These are phyloP conservation scores for Kokia cookei DNA, from an alignment of 441 rosid genomes.

Conservation along the genomic window DNA sequence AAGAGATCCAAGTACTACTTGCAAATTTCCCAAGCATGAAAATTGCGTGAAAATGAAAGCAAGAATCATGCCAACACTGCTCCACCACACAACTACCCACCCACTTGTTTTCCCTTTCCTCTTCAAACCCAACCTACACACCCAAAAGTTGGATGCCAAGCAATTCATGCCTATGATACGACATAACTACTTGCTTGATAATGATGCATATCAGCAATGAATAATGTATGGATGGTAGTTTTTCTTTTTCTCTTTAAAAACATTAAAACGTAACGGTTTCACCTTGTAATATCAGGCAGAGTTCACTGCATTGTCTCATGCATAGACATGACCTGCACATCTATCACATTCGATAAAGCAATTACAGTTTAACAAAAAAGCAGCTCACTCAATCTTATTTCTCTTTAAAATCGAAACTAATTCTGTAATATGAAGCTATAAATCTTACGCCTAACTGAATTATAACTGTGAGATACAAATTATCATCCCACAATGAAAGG, in stretches of 20 bases:
- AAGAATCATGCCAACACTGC: conserved; percentile 4
- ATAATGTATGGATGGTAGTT: neutral
- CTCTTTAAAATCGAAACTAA: neutral
- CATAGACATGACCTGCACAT: neutral
- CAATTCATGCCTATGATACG: neutral
- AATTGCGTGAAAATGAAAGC: neutral
- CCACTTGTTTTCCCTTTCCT: neutral
- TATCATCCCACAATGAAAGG: conserved; percentile 1
- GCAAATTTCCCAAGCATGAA: neutral
- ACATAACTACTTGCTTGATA: neutral
- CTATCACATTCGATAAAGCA: neutral
- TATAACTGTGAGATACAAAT: neutral
- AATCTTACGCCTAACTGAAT: neutral
- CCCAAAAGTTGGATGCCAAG: neutral
- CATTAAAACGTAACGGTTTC: neutral
- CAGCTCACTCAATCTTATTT: neutral
- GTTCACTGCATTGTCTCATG: neutral
- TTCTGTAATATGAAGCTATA: neutral
- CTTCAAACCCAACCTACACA: neutral
- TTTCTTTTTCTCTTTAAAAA: neutral
- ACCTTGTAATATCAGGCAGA: neutral
- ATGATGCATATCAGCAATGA: neutral
- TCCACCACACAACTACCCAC: neutral
- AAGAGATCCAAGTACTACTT: neutral
- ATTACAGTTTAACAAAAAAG: neutral